Evolutionary conservation across 495 filamentous ascomycete genomes (phyloP), one percentile per base, ranked within the genome.

Genomic region (Friedmanniomyces simplex): DNA sequence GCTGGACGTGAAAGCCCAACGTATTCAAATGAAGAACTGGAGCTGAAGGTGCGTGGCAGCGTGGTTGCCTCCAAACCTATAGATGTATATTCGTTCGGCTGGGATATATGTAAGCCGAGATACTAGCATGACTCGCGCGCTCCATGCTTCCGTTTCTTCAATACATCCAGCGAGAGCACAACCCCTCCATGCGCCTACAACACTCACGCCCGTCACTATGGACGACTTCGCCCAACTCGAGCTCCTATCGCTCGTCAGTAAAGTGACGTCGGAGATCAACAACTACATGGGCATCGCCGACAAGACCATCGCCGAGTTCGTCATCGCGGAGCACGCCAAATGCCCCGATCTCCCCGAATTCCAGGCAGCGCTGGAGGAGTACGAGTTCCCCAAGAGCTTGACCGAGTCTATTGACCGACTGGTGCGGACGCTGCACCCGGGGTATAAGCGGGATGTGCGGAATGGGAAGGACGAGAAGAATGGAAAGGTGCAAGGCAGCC

Each of bases 201-300:
- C 34, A 16, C 34, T 37, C n/a, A 37, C 39, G 18, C 39, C 39
- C 13, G 20, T 26, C 52, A 49, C 26, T 58, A 96, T 98, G 88
- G 91, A 95, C 68, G 89, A 95, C 69, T 78, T 97, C 57, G 82
- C 86, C 64, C 86, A 84, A 61, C 82, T 98, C 61, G 93, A 98
- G 74, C 76, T 94, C 59, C 82, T 97, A 58, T 94, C 89, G 60
- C 82, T 98, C 56, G 90, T 97, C 59, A 91, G 88, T 46, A 95
- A 91, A 71, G 88, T 98, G 63, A 95, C 89, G 36, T 89, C 84
- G 30, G 93, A 98, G 73, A 76, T 97, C 43, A 85, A 89, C 63
- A 98, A 98, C 71, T 87, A 98, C 72, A 72, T 98, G 53, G 89
- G 91, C 32, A 84, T 96, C 66, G 86, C 76, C 70, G 91, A 98